Conservation (phyloP, 805 yeast genomes). For the Saturnispora silvae region DNA sequence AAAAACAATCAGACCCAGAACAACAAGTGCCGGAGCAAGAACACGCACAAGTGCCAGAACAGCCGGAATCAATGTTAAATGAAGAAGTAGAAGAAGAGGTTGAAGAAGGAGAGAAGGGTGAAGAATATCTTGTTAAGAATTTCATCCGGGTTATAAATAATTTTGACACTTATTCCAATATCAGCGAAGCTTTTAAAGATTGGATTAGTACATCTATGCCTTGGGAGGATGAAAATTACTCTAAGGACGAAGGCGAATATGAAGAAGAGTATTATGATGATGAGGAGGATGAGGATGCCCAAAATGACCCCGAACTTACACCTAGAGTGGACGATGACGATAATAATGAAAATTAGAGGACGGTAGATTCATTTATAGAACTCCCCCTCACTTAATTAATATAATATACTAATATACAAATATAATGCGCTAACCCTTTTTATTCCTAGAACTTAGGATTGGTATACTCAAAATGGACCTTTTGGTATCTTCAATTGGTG, state of each 20-base stretch:
- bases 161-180: slow-evolving; percentile 25
- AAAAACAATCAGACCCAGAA: not conserved
- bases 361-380: no score
- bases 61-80: not conserved
- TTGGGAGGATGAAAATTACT: slow-evolving; percentile 5
- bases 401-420: no score
- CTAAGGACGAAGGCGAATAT: not conserved
- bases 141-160: slow-evolving; percentile 26
- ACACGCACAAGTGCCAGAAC: not conserved
- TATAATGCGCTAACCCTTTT: not conserved
- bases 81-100: slow-evolving; percentile 7
- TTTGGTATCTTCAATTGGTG: slow-evolving; percentile 3
- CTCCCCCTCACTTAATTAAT: no score
- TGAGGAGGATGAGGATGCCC: not conserved
- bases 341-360: not conserved
- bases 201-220: slow-evolving; percentile 20
- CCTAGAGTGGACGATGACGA: not conserved
- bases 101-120: slow-evolving; percentile 8
- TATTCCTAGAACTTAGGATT: slow-evolving; percentile 21
- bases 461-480: slow-evolving; percentile 25
- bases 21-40: not conserved
- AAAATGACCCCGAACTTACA: not conserved
- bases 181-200: slow-evolving; percentile 28
- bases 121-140: slow-evolving; percentile 22
- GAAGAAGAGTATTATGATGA: not conserved